A percentile compares a stretch with the other conserved stretches of the same genome.
phyloP scores from a whole-genome alignment of 2,329 filamentous ascomycete species.

The Fonsecaea nubica region DNA sequence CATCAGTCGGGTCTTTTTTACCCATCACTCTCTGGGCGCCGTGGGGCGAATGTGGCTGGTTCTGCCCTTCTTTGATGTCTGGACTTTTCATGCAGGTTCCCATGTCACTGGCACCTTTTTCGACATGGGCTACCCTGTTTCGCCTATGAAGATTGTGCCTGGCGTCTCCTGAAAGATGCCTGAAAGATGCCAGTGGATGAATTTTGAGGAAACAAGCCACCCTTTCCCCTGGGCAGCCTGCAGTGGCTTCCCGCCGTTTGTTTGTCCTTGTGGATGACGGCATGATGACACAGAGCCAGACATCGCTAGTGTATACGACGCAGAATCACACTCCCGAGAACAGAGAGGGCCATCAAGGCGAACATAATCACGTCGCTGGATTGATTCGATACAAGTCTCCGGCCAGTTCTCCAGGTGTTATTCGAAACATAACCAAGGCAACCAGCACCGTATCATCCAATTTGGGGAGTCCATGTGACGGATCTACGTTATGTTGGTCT shows the following conservation, averaged over 20 bases:
- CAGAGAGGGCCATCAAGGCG: neutral
- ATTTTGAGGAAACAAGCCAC: constrained; percentile 10
- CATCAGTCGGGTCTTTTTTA: neutral
- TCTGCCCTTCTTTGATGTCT: neutral
- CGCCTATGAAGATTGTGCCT: constrained; percentile 8
- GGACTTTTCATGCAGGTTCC: constrained; percentile 6
- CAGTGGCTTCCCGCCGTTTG: neutral
- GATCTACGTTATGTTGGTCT: neutral
- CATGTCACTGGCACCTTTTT: constrained; percentile 7
- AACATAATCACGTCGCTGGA: neutral
- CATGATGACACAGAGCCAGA: constrained; percentile 5
- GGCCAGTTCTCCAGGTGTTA: neutral
- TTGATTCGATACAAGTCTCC: neutral
- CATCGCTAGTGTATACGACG: neutral
- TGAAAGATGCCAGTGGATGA: constrained; percentile 7
- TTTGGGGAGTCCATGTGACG: neutral
- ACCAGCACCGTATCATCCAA: neutral
- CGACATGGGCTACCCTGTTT: constrained; percentile 8
- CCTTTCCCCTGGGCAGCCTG: constrained; percentile 3
- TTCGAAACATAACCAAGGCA: neutral
- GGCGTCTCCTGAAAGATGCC: constrained; percentile 5
- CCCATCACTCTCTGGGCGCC: neutral
- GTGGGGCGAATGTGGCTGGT: neutral
- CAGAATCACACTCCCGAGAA: neutral
- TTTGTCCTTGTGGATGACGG: neutral